A percentile compares a stretch with the other conserved stretches of the same genome.
These are phyloP conservation scores for Eimeria maxima DNA, from an alignment of 169 alveolate species.

Conservation along the genomic window DNA sequence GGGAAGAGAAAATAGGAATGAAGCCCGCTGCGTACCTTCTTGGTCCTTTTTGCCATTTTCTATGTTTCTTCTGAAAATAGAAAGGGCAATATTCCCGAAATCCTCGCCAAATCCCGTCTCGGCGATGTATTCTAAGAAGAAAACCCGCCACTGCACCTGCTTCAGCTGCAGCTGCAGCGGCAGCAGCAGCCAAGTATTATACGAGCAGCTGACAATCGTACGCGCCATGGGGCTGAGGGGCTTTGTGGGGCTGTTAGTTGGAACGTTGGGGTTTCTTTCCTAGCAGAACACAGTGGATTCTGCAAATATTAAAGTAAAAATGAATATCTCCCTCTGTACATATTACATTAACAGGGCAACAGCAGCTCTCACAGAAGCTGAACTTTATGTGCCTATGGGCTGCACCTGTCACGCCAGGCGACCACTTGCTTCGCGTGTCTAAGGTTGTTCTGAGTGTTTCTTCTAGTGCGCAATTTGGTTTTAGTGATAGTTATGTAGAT, in stretches of 20 bases:
- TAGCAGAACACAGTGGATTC: too few relatives aligned
- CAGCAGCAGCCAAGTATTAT: background rate
- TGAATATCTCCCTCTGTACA: too few relatives aligned
- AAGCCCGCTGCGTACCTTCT: conserved; percentile 23
- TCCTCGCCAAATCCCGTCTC: conserved; percentile 15
- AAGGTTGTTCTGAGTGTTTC: too few relatives aligned
- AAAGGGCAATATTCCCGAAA: background rate
- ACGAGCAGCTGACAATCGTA: background rate
- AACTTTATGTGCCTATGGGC: too few relatives aligned
- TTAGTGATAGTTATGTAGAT: too few relatives aligned
- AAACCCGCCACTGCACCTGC: background rate
- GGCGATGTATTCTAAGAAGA: background rate
- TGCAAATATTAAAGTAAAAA: too few relatives aligned
- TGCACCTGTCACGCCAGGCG: too few relatives aligned
- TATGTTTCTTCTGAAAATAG: background rate
- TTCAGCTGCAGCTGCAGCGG: background rate
- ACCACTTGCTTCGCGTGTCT: too few relatives aligned
- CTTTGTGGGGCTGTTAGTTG: background rate
- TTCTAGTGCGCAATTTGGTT: too few relatives aligned
- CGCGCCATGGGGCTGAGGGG: background rate
- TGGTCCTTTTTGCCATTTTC: conserved; percentile 70
- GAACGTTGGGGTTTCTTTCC: too few relatives aligned
- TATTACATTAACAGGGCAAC: too few relatives aligned
- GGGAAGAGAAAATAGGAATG: background rate
- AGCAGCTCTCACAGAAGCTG: too few relatives aligned